Conservation (phyloP, 2,329 filamentous ascomycete genomes). For the Aspergillus caelatus region DNA sequence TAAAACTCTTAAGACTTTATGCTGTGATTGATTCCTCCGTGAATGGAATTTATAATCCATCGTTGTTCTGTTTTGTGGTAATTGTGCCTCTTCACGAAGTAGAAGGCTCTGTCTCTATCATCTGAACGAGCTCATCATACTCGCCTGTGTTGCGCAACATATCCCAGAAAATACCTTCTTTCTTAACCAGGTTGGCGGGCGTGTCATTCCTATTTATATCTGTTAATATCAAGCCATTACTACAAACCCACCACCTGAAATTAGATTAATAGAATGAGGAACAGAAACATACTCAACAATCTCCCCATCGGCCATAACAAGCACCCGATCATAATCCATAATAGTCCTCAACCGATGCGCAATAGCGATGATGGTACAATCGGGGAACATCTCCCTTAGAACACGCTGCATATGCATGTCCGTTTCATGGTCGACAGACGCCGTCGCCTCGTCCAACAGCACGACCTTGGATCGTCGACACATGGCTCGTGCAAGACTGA, state of each 20-base stretch:
- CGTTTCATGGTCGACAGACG: conserved; percentile 63
- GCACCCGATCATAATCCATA: conserved; percentile 61
- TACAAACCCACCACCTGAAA: neutral
- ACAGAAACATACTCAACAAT: conserved; percentile 52
- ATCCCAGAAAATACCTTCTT: conserved; percentile 26
- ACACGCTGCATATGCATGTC: conserved; percentile 62
- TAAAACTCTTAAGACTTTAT: too few relatives aligned
- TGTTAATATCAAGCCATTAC: neutral
- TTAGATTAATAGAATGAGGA: neutral
- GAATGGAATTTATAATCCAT: neutral
- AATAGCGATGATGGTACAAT: conserved; percentile 65
- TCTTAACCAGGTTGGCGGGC: conserved; percentile 22
- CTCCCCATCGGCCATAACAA: conserved; percentile 59
- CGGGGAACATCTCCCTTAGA: conserved; percentile 54
- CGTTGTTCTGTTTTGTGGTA: neutral
- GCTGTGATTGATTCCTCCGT: too few relatives aligned
- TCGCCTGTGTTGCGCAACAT: conserved; percentile 31
- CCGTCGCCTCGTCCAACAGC: conserved; percentile 67
- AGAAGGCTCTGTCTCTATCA: conserved; percentile 14
- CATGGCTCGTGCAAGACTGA: conserved; percentile 63
- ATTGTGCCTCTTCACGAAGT: neutral
- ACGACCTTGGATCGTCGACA: conserved; percentile 60
- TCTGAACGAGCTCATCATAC: conserved; percentile 27
- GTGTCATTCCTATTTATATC: conserved; percentile 24
- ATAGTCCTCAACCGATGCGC: conserved; percentile 68